phyloP scores from a whole-genome alignment of 2,329 filamentous ascomycete species.

The Xylariales sp. region DNA sequence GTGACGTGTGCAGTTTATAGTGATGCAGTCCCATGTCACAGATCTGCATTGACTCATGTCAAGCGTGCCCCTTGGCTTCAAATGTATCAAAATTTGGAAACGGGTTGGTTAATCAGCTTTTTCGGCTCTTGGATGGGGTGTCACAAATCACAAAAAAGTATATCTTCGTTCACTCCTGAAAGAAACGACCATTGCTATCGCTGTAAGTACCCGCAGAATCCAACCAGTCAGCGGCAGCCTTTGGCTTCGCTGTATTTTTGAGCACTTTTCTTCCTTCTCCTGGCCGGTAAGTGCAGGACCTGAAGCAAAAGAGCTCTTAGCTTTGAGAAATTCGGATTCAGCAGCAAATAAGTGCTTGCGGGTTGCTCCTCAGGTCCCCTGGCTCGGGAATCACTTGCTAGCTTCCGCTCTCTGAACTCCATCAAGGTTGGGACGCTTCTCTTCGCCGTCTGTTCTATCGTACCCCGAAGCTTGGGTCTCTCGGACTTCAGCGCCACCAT shows the following conservation, averaged over 20 bases:
- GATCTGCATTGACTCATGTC: no score
- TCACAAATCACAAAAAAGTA: no score
- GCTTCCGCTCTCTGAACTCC: slow-evolving; percentile 24
- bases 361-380: slow-evolving; percentile 9
- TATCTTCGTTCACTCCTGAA: slow-evolving; percentile 45
- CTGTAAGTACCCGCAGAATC: slow-evolving; percentile 32
- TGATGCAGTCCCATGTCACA: no score
- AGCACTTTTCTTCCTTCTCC: slow-evolving; percentile 14
- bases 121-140: no score
- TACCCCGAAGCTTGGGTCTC: slow-evolving; percentile 60
- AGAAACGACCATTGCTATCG: slow-evolving; percentile 55
- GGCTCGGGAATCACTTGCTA: slow-evolving; percentile 9
- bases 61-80: no score
- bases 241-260: slow-evolving; percentile 27
- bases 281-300: slow-evolving; percentile 12
- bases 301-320: slow-evolving; percentile 11
- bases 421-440: slow-evolving; percentile 20
- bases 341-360: slow-evolving; percentile 11
- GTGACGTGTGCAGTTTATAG: no score
- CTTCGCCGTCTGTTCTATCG: slow-evolving; percentile 59
- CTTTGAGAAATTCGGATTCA: slow-evolving; percentile 11
- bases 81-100: no score
- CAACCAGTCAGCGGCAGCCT: slow-evolving; percentile 28
- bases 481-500: slow-evolving; percentile 39
- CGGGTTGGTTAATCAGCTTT: no score